These are phyloP conservation scores for Cicer judaicum DNA, from an alignment of 306 rosid genomes.

Conservation along the genomic window DNA sequence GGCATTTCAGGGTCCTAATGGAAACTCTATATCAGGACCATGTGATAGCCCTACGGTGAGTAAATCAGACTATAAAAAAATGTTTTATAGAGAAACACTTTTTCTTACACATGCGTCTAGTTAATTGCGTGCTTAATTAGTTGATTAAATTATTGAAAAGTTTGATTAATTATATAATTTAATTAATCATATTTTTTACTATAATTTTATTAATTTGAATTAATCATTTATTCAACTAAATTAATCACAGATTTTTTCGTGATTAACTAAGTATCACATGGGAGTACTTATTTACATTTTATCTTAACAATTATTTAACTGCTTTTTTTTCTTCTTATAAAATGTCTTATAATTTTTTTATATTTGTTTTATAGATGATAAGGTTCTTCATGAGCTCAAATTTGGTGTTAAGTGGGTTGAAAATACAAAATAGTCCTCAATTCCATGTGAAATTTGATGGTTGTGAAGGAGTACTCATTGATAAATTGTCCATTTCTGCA, in stretches of 20 bases:
- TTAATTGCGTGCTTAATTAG: too few relatives aligned
- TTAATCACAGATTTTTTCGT: too few relatives aligned
- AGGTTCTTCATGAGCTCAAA: conserved; percentile 92
- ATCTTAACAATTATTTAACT: background rate
- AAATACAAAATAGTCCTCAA: conserved; percentile 80
- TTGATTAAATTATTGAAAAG: too few relatives aligned
- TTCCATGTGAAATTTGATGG: conserved; percentile 95
- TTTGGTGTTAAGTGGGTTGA: conserved; percentile 65
- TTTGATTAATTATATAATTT: too few relatives aligned
- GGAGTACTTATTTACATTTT: too few relatives aligned
- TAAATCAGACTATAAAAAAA: conserved; percentile 4
- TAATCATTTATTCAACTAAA: too few relatives aligned
- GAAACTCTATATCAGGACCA: conserved; percentile 72
- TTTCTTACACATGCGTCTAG: too few relatives aligned
- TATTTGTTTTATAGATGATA: conserved; percentile 59
- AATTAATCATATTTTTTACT: too few relatives aligned
- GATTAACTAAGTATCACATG: too few relatives aligned
- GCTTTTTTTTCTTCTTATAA: background rate
- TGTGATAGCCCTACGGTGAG: conserved; percentile 94
- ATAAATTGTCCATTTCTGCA: conserved; percentile 71
- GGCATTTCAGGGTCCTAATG: conserved; percentile 70
- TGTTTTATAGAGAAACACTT: too few relatives aligned
- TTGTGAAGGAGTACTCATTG: conserved; percentile 78
- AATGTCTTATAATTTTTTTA: background rate
- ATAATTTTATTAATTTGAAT: too few relatives aligned